phyloP scores from a whole-genome alignment of 805 yeast species.

The Pichia scutulata region DNA sequence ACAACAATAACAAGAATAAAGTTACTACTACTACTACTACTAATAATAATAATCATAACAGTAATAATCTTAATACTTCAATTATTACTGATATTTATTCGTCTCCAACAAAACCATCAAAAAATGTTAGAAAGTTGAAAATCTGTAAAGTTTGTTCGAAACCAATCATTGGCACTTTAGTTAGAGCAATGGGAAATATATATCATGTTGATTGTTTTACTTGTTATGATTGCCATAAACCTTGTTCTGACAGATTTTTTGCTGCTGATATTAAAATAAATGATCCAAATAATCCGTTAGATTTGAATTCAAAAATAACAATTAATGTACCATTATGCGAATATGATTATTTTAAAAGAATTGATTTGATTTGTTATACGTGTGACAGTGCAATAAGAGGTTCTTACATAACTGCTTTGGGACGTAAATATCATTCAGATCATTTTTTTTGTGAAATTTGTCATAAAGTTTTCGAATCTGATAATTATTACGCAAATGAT shows the following conservation, averaged over 20 bases:
- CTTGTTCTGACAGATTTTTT: constrained; percentile 82
- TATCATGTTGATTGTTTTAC: constrained; percentile 85
- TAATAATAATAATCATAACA: background rate
- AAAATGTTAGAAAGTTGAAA: constrained; percentile 24
- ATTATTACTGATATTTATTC: background rate
- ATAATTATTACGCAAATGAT: constrained; percentile 84
- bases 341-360: constrained; percentile 80
- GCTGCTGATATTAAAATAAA: constrained; percentile 48
- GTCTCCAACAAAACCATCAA: background rate
- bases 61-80: background rate
- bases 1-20: background rate
- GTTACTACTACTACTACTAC: too few relatives aligned
- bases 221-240: constrained; percentile 76
- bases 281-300: background rate
- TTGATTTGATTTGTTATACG: constrained; percentile 76
- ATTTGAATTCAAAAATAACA: background rate
- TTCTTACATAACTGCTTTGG: constrained; percentile 88
- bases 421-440: constrained; percentile 86
- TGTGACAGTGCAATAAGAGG: constrained; percentile 86
- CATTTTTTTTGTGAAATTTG: constrained; percentile 92
- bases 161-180: constrained; percentile 64
- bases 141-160: constrained; percentile 46
- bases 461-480: constrained; percentile 80
- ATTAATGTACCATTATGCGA: constrained; percentile 69
- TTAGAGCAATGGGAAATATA: constrained; percentile 71